Conservation (phyloP, 2,329 filamentous ascomycete species). For the Aureobasidium sp. region DNA sequence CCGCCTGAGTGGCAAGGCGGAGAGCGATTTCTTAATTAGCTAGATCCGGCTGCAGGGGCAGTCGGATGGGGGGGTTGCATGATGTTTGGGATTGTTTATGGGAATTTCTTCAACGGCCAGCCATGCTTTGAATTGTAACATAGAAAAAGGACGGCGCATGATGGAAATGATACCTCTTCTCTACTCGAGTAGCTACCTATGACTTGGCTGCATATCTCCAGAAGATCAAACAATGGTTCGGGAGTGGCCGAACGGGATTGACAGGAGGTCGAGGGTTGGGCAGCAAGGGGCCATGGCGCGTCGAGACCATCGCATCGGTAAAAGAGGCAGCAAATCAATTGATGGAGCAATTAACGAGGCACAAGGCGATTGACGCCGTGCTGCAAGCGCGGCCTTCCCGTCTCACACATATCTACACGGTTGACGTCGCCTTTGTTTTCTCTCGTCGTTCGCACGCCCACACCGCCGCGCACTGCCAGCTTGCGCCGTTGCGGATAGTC, state of each 20-base stretch:
- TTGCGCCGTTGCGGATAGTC: slow-evolving; percentile 9
- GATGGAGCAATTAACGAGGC: slow-evolving; percentile 3
- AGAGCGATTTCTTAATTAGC: not conserved
- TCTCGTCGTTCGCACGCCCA: not conserved
- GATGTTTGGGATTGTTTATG: slow-evolving; percentile 1
- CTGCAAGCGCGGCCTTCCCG: not conserved
- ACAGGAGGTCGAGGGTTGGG: not conserved
- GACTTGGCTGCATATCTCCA: not conserved
- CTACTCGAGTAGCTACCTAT: not conserved
- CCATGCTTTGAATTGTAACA: slow-evolving; percentile 3
- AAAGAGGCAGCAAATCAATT: not conserved
- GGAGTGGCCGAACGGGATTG: not conserved
- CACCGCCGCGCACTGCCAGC: not conserved
- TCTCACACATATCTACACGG: not conserved
- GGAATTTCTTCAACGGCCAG: not conserved
- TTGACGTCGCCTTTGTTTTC: slow-evolving; percentile 4
- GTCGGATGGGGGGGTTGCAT: not conserved
- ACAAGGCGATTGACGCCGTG: not conserved
- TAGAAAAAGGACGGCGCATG: slow-evolving; percentile 10
- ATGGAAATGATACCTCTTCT: slow-evolving; percentile 13
- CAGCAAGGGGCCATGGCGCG: not conserved
- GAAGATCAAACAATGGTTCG: not conserved
- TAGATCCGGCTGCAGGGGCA: not conserved
- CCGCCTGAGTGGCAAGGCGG: not conserved
- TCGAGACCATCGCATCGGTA: not conserved